phyloP scores from a whole-genome alignment of 2,329 filamentous ascomycete species.

The Ascocoryne sarcoides region DNA sequence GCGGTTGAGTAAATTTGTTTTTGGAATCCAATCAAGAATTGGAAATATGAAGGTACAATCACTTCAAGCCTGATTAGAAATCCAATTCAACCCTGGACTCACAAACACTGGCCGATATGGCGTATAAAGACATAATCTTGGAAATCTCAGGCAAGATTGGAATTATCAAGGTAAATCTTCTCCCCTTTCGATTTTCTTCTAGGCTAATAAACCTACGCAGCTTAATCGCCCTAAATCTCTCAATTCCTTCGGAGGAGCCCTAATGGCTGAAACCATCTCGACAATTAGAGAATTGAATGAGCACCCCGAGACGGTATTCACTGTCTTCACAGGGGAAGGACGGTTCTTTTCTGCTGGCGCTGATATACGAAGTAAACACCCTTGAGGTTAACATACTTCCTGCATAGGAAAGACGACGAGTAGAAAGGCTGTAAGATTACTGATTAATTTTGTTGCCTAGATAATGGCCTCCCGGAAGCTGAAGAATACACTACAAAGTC shows the following conservation, averaged over 20 bases:
- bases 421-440: too few species aligned
- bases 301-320: slow-evolving; percentile 40
- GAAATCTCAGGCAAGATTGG: slow-evolving; percentile 36
- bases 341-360: slow-evolving; percentile 42
- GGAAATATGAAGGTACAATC: too few species aligned
- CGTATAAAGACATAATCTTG: slow-evolving; percentile 36
- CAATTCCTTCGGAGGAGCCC: slow-evolving; percentile 39
- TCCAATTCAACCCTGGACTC: too few species aligned
- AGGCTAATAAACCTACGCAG: slow-evolving; percentile 15
- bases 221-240: slow-evolving; percentile 40
- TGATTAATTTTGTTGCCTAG: too few species aligned
- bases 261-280: slow-evolving; percentile 35
- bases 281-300: slow-evolving; percentile 37
- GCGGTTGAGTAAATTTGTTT: too few species aligned
- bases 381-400: too few species aligned
- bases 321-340: slow-evolving; percentile 41
- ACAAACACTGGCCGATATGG: too few species aligned
- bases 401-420: too few species aligned
- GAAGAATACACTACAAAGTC: slow-evolving; percentile 13
- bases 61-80: too few species aligned
- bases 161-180: slow-evolving; percentile 32
- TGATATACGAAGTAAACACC: slow-evolving; percentile 37
- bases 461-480: slow-evolving; percentile 5
- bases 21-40: too few species aligned
- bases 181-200: slow-evolving; percentile 31